Base-by-base conservation (phyloP, 2,329 filamentous ascomycete genomes). In the Periconia macrospinosa region DNA sequence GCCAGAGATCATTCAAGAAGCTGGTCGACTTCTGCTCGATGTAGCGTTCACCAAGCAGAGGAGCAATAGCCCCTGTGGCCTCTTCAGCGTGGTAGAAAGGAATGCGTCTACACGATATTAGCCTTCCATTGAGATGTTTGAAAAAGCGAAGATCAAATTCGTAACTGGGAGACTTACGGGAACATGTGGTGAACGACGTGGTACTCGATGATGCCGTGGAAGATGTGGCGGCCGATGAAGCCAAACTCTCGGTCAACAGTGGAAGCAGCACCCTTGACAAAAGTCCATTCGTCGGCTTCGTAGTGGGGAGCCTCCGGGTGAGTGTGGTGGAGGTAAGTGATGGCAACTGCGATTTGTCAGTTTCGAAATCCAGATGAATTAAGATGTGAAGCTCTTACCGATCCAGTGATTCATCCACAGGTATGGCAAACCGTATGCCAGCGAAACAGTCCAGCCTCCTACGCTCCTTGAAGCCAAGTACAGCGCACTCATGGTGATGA, bases 311-410 rank as follows among this genome's bases (percentile, higher is more conserved):
- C 76, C 2, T 73, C 67, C 2, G 70, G 75, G 67, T 89, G 84
- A 51, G 85, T 88, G 79, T 90, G 87, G 74, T 90, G 87, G 18
- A 90, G 85, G 74, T 88, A 90, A 45, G 87, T 90, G 68, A 90
- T 90, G 58, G 86, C 86, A 18, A 90, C 33, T 37, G 33, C 6
- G 15, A 37, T 5, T 37, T 5, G 11, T 37, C 86, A 64, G 41
- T 27, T 11, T 15, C 41, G 18, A 14, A 23, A 8, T 14, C 13
- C 27, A 14, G 33, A 41, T 6, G 13, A 10, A 9, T 15, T 10
- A 27, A 30, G 51, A 57, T 56, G 53, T 63, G 61, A 14, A 37
- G 33, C 5, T 37, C 33, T 37, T 37, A 37, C 33, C 62, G 50
- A 89, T 79, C 86, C 86, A 89, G 78, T 88, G 83, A 76, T 89